Conservation (phyloP, 129 eudicot species). For the Tagetes patula region DNA sequence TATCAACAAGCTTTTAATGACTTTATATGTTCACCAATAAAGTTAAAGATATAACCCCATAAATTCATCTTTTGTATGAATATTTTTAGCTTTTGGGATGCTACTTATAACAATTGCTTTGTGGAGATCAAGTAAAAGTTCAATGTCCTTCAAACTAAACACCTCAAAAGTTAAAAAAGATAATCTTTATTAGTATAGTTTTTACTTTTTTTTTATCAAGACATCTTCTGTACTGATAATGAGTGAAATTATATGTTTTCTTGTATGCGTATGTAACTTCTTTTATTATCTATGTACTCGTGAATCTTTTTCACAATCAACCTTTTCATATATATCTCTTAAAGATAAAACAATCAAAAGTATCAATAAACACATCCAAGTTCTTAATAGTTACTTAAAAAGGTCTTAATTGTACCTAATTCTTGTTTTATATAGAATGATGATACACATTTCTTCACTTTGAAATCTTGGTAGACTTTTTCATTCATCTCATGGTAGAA, state of each 20-base stretch:
- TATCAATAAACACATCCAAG: neutral
- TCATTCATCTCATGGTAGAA: slow-evolving; percentile 24
- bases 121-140: slow-evolving; percentile 24
- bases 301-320: neutral
- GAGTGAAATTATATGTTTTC: too few species aligned
- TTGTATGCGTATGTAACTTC: neutral
- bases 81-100: slow-evolving; percentile 28
- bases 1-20: slow-evolving; percentile 34
- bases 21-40: slow-evolving; percentile 37
- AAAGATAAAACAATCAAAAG: neutral
- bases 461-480: slow-evolving; percentile 26
- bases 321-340: neutral
- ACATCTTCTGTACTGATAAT: too few species aligned
- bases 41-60: slow-evolving; percentile 38
- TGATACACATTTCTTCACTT: slow-evolving; percentile 14
- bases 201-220: neutral
- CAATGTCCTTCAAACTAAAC: slow-evolving; percentile 11
- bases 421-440: neutral
- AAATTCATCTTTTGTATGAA: slow-evolving; percentile 33
- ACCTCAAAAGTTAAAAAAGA: slow-evolving; percentile 23
- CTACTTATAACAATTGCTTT: slow-evolving; percentile 23
- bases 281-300: neutral
- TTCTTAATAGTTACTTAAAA: neutral
- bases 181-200: neutral
- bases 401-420: neutral